A percentile compares a stretch with the other conserved stretches of the same genome.
Evolutionary conservation across 2,329 filamentous ascomycete species (phyloP).

Genomic region (Botrytis aclada): DNA sequence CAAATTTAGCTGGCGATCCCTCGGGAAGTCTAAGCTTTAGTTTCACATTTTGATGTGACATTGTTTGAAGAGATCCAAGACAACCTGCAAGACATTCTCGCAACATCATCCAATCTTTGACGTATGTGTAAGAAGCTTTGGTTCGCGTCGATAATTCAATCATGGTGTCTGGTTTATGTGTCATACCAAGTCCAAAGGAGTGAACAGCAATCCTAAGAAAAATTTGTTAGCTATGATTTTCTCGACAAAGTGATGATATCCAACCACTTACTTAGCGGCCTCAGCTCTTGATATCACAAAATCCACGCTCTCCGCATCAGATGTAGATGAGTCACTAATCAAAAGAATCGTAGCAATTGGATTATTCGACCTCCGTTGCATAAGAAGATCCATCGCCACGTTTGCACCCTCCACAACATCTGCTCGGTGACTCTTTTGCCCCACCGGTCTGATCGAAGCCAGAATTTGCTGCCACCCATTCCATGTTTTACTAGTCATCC

Average conservation of each 20-base stretch:
- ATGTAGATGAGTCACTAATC: slow-evolving; percentile 95
- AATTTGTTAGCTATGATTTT: slow-evolving; percentile 31
- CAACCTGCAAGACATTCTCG: slow-evolving; percentile 94
- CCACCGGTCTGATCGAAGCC: slow-evolving; percentile 84
- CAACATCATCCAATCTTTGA: slow-evolving; percentile 99
- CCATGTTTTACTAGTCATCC: slow-evolving; percentile 97
- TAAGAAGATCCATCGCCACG: slow-evolving; percentile 95
- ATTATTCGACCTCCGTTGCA: slow-evolving; percentile 96
- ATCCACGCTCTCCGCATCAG: slow-evolving; percentile 91
- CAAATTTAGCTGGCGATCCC: slow-evolving; percentile 95
- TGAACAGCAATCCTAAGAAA: slow-evolving; percentile 77
- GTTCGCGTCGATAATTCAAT: slow-evolving; percentile 93
- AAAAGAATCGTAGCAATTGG: slow-evolving; percentile 92
- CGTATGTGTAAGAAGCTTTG: slow-evolving; percentile 95
- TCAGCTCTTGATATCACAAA: slow-evolving; percentile 96
- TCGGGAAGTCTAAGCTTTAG: slow-evolving; percentile 91
- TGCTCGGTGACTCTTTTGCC: slow-evolving; percentile 92
- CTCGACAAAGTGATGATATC: neutral
- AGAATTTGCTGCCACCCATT: slow-evolving; percentile 84
- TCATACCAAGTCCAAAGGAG: slow-evolving; percentile 93
- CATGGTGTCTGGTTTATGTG: slow-evolving; percentile 98
- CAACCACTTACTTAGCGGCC: slow-evolving; percentile 76
- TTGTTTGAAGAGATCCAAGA: slow-evolving; percentile 83
- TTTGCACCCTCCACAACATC: slow-evolving; percentile 98
- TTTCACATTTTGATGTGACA: slow-evolving; percentile 98